Percentiles rank a stretch among this genome's conserved stretches.
Evolutionary conservation across 352 stramenopile genomes (phyloP).

Genomic region (Saprolegnia parasitica): DNA sequence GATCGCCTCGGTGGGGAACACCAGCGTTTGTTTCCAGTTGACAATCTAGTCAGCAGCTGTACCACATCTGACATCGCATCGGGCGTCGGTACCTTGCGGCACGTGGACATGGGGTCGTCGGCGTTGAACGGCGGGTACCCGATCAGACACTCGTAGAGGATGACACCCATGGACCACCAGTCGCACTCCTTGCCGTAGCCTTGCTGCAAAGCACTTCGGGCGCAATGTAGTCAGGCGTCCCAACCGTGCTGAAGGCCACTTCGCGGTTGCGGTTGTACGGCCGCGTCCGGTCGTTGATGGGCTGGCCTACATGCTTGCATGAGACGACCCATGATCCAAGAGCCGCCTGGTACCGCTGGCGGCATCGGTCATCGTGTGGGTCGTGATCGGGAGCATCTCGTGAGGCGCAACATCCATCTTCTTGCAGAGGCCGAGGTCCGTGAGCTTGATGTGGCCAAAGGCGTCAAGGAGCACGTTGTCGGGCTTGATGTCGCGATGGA

Average conservation of each 20-base stretch:
- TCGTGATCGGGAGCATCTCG: conserved; percentile 69
- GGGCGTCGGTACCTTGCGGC: conserved; percentile 88
- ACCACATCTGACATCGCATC: background rate
- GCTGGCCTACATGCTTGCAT: conserved; percentile 20
- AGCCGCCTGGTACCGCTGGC: background rate
- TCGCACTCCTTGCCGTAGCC: conserved; percentile 91
- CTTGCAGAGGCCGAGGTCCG: conserved; percentile 97
- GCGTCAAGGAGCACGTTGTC: conserved; percentile 96
- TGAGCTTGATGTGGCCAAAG: conserved; percentile 98
- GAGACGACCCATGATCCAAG: background rate
- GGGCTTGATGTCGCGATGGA: conserved; percentile 98
- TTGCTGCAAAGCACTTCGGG: conserved; percentile 96
- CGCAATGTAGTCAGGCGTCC: conserved; percentile 99
- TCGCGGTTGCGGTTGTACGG: conserved; percentile 73
- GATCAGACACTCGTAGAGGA: conserved; percentile 99
- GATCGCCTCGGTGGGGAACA: conserved; percentile 64
- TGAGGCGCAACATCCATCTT: conserved; percentile 91
- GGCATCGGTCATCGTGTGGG: conserved; percentile 50
- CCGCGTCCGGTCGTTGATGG: conserved; percentile 35
- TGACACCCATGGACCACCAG: conserved; percentile 99
- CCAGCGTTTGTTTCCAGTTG: conserved; percentile 83
- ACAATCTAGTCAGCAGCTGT: conserved; percentile 43
- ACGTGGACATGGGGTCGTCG: conserved; percentile 96
- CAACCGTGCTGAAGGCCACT: conserved; percentile 97
- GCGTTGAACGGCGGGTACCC: conserved; percentile 99